phyloP scores from a whole-genome alignment of 2,329 filamentous ascomycete genomes.

The Gyromitra esculenta region DNA sequence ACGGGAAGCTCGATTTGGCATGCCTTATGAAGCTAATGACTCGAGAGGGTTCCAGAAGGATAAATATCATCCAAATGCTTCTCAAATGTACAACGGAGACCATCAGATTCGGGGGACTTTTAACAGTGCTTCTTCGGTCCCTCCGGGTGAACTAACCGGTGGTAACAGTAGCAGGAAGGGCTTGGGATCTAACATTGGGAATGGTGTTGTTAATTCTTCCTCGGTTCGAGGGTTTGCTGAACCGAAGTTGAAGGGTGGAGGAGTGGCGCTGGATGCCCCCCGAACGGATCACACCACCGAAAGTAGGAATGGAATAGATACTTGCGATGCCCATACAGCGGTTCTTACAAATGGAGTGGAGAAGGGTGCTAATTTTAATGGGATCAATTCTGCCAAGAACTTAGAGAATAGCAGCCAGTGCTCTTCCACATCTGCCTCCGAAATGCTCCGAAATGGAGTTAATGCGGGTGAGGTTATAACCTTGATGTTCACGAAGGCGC shows the following conservation, averaged over 20 bases:
- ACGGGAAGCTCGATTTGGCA: background rate
- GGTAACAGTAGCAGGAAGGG: background rate
- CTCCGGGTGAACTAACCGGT: slow-evolving; percentile 7
- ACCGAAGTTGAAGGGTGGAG: slow-evolving; percentile 10
- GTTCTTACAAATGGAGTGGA: background rate
- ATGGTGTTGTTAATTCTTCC: background rate
- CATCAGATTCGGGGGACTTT: background rate
- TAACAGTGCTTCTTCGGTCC: background rate
- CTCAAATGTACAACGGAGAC: background rate
- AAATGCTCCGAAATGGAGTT: background rate
- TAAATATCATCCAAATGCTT: background rate
- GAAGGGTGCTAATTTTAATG: background rate
- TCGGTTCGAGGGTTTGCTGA: background rate
- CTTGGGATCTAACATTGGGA: background rate
- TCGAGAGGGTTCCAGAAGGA: background rate
- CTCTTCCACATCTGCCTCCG: background rate
- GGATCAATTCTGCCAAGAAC: background rate
- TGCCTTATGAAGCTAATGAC: background rate
- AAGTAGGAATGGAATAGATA: background rate
- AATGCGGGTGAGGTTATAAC: background rate
- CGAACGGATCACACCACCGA: background rate
- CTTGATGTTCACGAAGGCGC: background rate
- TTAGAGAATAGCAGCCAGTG: background rate
- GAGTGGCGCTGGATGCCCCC: slow-evolving; percentile 18
- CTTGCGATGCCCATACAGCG: background rate